These are phyloP conservation scores for Pseudogymnoascus sp. DNA, from an alignment of 2,329 filamentous ascomycete species.

Conservation along the genomic window DNA sequence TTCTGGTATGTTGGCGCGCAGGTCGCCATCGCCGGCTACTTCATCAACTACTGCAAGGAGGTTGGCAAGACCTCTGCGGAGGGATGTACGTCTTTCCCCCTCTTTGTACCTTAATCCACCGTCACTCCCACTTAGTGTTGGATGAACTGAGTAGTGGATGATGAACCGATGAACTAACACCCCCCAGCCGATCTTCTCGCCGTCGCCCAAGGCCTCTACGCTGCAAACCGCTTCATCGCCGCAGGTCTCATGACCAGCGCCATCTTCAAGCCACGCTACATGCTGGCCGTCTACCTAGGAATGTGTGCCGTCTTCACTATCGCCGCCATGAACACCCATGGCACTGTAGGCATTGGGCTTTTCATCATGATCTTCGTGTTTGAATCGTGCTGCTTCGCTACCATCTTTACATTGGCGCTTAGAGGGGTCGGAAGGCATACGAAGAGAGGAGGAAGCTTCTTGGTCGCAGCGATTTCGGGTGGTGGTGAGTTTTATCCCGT, in stretches of 20 bases:
- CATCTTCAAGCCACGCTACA: conserved; percentile 49
- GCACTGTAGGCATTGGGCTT: conserved; percentile 42
- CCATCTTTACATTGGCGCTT: conserved; percentile 46
- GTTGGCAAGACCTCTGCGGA: conserved; percentile 23
- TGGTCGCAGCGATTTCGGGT: conserved; percentile 42
- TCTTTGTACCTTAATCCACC: too few species aligned
- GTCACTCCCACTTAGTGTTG: too few species aligned
- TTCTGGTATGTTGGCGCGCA: conserved; percentile 73
- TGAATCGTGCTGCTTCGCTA: conserved; percentile 45
- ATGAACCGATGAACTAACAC: conserved; percentile 35
- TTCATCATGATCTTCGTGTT: conserved; percentile 45
- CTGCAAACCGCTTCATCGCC: conserved; percentile 64
- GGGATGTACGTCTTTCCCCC: neutral
- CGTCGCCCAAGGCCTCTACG: conserved; percentile 67
- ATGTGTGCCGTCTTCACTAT: conserved; percentile 39
- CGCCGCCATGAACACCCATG: conserved; percentile 39
- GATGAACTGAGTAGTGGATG: too few species aligned
- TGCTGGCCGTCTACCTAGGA: conserved; percentile 58
- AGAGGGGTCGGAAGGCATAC: conserved; percentile 44
- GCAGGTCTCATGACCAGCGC: conserved; percentile 59
- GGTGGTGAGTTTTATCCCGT: conserved; percentile 32
- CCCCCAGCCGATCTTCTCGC: conserved; percentile 50
- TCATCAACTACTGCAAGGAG: conserved; percentile 56
- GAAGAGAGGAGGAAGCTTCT: conserved; percentile 41
- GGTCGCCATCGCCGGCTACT: conserved; percentile 55